These are phyloP conservation scores for Lantana camara DNA, from an alignment of 257 asterid species.

Conservation along the genomic window DNA sequence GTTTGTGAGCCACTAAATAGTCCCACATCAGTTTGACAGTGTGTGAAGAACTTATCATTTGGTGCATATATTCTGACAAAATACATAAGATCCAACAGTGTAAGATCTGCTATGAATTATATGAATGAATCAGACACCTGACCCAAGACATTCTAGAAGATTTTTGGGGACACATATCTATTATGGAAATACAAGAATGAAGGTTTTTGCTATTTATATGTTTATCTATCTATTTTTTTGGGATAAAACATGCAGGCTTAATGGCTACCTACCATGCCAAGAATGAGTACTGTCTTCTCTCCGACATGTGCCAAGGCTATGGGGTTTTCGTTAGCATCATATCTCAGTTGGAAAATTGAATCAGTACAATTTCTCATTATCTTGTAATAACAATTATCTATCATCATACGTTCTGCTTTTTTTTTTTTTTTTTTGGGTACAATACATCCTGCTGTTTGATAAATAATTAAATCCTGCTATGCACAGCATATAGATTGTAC, in stretches of 20 bases:
- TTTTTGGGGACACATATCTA: too few species aligned
- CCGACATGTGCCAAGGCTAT: conserved; percentile 95
- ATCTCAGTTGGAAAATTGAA: conserved; percentile 76
- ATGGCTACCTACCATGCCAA: conserved; percentile 98
- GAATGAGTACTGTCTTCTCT: conserved; percentile 91
- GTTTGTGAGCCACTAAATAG: too few species aligned
- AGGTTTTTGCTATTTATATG: not conserved
- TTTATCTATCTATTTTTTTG: not conserved
- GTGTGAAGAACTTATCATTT: too few species aligned
- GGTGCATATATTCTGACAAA: too few species aligned
- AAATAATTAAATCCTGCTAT: not conserved
- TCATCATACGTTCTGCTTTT: not conserved
- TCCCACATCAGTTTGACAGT: too few species aligned
- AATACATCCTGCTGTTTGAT: too few species aligned
- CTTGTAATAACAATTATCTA: not conserved
- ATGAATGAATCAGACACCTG: too few species aligned
- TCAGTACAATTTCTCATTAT: not conserved
- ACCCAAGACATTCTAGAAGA: too few species aligned
- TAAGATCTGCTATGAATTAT: too few species aligned
- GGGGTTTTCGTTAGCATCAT: conserved; percentile 74
- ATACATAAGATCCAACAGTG: too few species aligned
- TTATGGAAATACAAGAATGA: not conserved
- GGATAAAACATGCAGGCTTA: conserved; percentile 56
- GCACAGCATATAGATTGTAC: not conserved
- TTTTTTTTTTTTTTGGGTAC: too few species aligned